Evolutionary conservation across 768 basidiomycete species (phyloP), one percentile per base, ranked within the genome.

Genomic region (Boletus tylopilopsis): DNA sequence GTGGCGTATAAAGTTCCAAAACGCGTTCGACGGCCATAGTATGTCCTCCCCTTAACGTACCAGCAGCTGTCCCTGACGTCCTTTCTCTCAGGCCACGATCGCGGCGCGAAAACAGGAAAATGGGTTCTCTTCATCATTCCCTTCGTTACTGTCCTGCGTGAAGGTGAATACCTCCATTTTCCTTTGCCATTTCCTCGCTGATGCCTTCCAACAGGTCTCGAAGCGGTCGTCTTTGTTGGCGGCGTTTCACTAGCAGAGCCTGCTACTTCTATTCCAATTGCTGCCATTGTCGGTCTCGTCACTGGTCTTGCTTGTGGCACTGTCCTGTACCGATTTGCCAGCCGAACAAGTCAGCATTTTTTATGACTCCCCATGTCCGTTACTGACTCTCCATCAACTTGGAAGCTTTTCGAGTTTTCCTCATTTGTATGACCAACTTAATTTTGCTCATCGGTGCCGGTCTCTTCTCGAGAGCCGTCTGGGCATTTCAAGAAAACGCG

Each of bases 381-480:
- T 33, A 8, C 21, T 51, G 18, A 41, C 15, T 9, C 21, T 2
- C 18, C 13, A 13, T 37, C 10, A 13, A n/a, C 25, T 9, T 10
- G 9, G 21, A 53, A 81, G 88, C 91, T 1, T 73, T 97, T 29
- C 84, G 80, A 29, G 71, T 93, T 56, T 98, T 98, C 84, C 78
- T 99, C 46, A 71, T 97, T 59, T 74, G 82, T 44, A 98, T 96
- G 76, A 95, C 95, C 44, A 90, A 90, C 73, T 71, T 98, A 55
- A 73, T 98, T 40, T 78, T 97, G 56, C 82, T 98, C 60, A 91
- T 99, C 68, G 95, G 95, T 23, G 86, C 95, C 0, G 95, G 95
- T 15, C 79, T 99, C 23, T 93, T 95, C 73, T 87, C 85, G 57
- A 88, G 81, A 68, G 76, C 85, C 4, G 74, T 91, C 19, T 82